Conservation (phyloP, 352 stramenopile genomes). For the Pythium aquatile region DNA sequence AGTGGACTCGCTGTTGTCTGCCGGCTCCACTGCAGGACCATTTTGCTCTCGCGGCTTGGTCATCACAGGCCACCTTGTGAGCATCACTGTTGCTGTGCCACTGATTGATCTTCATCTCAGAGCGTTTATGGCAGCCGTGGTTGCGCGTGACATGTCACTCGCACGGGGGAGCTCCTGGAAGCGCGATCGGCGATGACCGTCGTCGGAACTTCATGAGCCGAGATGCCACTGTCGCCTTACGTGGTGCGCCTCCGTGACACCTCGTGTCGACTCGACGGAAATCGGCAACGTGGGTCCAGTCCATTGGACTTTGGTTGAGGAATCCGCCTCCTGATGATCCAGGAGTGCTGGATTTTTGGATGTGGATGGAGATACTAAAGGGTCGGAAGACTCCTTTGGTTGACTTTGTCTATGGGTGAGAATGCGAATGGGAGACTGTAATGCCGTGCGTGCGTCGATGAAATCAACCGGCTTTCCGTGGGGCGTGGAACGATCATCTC, state of each 20-base stretch:
- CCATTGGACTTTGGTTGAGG: too few species aligned
- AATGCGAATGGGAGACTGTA: background rate
- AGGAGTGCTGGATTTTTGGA: too few species aligned
- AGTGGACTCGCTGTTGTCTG: background rate
- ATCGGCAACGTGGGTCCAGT: too few species aligned
- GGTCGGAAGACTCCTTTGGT: background rate
- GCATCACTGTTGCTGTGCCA: too few species aligned
- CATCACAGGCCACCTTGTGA: background rate
- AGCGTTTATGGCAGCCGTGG: background rate
- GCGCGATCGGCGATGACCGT: background rate
- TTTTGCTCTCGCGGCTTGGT: background rate
- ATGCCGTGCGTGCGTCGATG: background rate
- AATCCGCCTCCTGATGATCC: too few species aligned
- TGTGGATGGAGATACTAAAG: too few species aligned
- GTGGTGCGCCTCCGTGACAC: background rate
- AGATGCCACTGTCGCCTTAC: background rate
- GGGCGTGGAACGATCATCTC: background rate
- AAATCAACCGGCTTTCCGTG: background rate
- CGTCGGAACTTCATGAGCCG: background rate
- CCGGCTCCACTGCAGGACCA: background rate
- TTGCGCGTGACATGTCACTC: background rate
- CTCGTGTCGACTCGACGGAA: background rate
- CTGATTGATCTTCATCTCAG: background rate
- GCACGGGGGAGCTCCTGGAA: background rate
- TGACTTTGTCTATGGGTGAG: background rate